Evolutionary conservation across 179 eudicot species (phyloP), one percentile per base, ranked within the genome.

Genomic region (Nepenthes alata): DNA sequence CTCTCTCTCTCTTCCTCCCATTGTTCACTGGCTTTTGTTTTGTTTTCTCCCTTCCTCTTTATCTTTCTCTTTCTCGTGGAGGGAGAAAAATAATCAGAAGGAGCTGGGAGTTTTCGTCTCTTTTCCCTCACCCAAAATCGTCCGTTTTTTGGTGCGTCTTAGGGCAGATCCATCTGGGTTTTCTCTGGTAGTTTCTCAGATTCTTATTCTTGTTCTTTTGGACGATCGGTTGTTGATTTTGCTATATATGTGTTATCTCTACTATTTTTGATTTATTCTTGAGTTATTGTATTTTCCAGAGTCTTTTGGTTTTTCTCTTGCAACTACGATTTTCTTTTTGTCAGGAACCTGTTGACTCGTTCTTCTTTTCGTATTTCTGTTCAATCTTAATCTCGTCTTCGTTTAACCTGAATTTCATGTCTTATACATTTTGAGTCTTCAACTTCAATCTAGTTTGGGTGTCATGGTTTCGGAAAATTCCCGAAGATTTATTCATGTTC

Each of bases 161-260:
- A 48, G 59, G 64, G 72, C 73, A 68, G 81, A 77, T 77, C 81
- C 71, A 67, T 71, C 65, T 70, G 57, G 68, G 62, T 66, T 60
- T 76, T 72, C 63, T 67, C 77, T 37, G 74, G 82, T 80, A 34
- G 61, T 12, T 54, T 54, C 54, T 65, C 15, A 11, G 54, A 38
- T 47, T 57, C 25, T 58, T 60, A 45, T 56, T 57, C 60, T 25
- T 25, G 41, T 63, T 71, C 49, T 58, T 60, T 66, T 57, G 2
- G 49, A 45, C 14, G 68, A 60, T 67, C 67, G 38, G 41, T 53
- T 67, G 37, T 13, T 53, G 41, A 35, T 61, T 55, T 37, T 62
- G 72, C 11, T 34, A 53, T 65, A n/a, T 45, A 54, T 37, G 54
- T 44, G 53, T 50, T 49, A 35, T 38, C 53, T 13, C 2, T 14